These are phyloP conservation scores for Cyclostephanos tholiformis DNA, from an alignment of 108 stramenopile genomes.

Conservation along the genomic window DNA sequence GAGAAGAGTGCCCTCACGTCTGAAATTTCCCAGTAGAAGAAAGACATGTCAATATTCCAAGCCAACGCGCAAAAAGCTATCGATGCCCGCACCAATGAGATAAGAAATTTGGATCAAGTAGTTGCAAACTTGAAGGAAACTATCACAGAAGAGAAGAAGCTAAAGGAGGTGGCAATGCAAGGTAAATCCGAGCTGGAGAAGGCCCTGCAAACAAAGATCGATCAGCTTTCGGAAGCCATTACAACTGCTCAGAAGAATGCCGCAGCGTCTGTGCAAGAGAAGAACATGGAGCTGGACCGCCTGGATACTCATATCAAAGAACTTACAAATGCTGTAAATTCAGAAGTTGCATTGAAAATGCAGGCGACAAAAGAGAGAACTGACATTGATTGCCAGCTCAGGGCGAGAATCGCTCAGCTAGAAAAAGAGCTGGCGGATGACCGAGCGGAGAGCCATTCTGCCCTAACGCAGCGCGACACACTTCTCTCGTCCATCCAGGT, in stretches of 20 bases:
- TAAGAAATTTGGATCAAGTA: conserved; percentile 35
- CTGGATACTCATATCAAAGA: conserved; percentile 59
- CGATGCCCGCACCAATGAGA: conserved; percentile 22
- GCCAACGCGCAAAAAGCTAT: conserved; percentile 20
- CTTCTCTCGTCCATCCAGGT: conserved; percentile 27
- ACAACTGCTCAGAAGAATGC: conserved; percentile 14
- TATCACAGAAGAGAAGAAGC: conserved; percentile 20
- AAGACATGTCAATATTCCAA: conserved; percentile 10
- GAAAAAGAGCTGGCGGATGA: conserved; percentile 9
- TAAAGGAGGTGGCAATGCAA: conserved; percentile 32
- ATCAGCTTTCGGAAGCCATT: conserved; percentile 20
- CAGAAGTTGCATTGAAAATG: conserved; percentile 41
- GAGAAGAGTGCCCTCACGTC: conserved; percentile 15
- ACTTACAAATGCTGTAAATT: conserved; percentile 52
- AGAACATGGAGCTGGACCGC: conserved; percentile 26
- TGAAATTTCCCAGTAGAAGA: conserved; percentile 21
- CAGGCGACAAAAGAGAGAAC: conserved; percentile 24
- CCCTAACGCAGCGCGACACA: conserved; percentile 25
- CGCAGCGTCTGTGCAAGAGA: conserved; percentile 8
- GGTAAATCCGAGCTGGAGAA: conserved; percentile 43
- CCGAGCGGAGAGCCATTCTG: conserved; percentile 17
- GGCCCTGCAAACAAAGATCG: conserved; percentile 38
- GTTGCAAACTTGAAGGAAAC: conserved; percentile 13
- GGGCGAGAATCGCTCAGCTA: conserved; percentile 35
- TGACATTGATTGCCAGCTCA: conserved; percentile 18